Evolutionary conservation across 192 early-diverging fungal species (phyloP), one percentile per base, ranked within the genome.

Genomic region (Linnemannia hyalina): DNA sequence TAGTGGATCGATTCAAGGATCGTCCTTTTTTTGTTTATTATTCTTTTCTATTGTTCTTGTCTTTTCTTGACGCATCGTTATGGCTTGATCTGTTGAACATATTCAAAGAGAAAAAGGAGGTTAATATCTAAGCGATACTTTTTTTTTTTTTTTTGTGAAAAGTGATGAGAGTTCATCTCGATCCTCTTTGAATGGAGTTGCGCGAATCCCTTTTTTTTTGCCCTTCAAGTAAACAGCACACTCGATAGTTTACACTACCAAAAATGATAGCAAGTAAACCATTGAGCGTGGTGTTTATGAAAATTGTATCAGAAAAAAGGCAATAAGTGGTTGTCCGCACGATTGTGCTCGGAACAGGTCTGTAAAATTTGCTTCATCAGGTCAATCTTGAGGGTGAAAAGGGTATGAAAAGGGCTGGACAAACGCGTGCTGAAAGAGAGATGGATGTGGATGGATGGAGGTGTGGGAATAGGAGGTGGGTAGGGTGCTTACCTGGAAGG

Each of bases 291-390:
- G 22, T 26, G 55, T 29, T 41, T 41, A 4, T 20, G 18, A 18
- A 35, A 71, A 71, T 71, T 55, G 69, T 60, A 76, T 74, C 76
- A 78, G 76, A 78, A 70, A 70, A 78, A 78, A 83, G 76, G 81
- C 75, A 77, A 83, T 77, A 83, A 83, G 81, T 83, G 81, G 42
- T 83, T 83, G 76, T 83, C 81, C 81, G 81, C 81, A 83, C 44
- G 57, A 55, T 60, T 74, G 71, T 77, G 71, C 81, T 83, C 81
- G 76, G 81, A 78, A 83, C 81, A 83, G 81, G 81, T 83, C 81
- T 83, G 81, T 83, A 83, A 83, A 83, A 83, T 83, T 83, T 83
- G 81, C 81, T 83, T 83, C 81, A 83, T 83, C 81, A 83, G 77
- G 55, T 68, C 32, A 82, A 63, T 65, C 32, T 29, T 13, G 55